Conservation (phyloP, 139 green algal genomes). For the Chlamydomonas sphaeroides region DNA sequence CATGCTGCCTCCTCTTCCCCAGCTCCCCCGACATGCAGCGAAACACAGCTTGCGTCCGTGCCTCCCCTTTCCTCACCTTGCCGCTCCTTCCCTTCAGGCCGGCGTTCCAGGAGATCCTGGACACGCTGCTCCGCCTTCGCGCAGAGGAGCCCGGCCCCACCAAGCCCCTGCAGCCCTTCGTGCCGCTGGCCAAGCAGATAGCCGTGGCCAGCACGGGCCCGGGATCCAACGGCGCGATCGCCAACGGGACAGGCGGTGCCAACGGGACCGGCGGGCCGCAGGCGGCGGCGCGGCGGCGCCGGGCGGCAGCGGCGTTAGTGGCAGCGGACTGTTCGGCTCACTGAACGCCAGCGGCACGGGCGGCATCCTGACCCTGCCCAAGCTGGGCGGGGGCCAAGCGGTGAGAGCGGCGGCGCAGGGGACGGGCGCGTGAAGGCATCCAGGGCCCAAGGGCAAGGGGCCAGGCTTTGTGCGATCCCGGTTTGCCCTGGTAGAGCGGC, state of each 20-base stretch:
- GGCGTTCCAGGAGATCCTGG: constrained; percentile 41
- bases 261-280: background rate
- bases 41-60: background rate
- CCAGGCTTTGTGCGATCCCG: no score
- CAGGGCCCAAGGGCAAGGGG: no score
- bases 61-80: no score
- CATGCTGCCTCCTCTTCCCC: background rate
- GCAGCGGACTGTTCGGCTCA: background rate
- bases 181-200: constrained; percentile 8
- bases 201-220: background rate
- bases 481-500: no score
- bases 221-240: background rate
- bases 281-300: background rate
- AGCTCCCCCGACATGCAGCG: no score
- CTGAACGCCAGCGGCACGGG: background rate
- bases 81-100: constrained; percentile 36
- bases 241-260: background rate
- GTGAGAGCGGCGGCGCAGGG: no score
- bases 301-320: background rate
- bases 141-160: constrained; percentile 7
- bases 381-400: background rate
- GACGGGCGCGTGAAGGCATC: no score
- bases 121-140: constrained; percentile 25
- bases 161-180: background rate
- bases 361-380: background rate